Evolutionary conservation across 352 stramenopile species (phyloP), one percentile per base, ranked within the genome.

Genomic region (Phytophthora brassicae): DNA sequence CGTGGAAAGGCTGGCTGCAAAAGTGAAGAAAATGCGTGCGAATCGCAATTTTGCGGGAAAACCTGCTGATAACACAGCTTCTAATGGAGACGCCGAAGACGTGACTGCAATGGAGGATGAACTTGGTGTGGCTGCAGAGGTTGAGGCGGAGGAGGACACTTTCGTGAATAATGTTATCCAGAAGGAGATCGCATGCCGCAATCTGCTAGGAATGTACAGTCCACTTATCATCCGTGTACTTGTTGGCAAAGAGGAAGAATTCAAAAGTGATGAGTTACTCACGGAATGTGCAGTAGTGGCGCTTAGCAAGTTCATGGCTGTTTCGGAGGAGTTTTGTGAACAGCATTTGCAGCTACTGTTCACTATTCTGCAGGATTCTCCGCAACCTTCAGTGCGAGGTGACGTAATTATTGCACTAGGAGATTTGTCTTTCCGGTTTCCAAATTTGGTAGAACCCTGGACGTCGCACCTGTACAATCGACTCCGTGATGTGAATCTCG

Each of bases 401-500:
- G 98, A 99, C 64, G 94, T 99, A 48, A 96, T 99, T 17, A 95
- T 99, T 44, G 92, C 95, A 6, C 65, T 99, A 6, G 97, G 97
- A 53, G 97, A 99, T 74, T 74, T 99, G 28, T 96, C 93, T 1
- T 98, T 99, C 63, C 92, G 97, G 4, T 99, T 98, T 65, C 97
- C 97, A 4, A 99, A 99, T 64, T 75, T 97, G 51, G 84, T 99
- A 23, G 97, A 99, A 74, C 97, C 97, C 9, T 99, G 97, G 89
- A 99, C 96, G n/a, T 88, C 88, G 3, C 91, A 95, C 51, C 70
- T 99, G 42, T 99, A 99, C 77, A 88, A 90, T 24, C 87, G 90
- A 14, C 84, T 99, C 22, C 92, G 92, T 24, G 96, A 99, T 66
- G 72, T 91, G 9, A 78, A 96, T 53, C 57, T 81, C 17, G 87